These are phyloP conservation scores for Fusarium sp. DNA, from an alignment of 2,329 filamentous ascomycete genomes.

Conservation along the genomic window DNA sequence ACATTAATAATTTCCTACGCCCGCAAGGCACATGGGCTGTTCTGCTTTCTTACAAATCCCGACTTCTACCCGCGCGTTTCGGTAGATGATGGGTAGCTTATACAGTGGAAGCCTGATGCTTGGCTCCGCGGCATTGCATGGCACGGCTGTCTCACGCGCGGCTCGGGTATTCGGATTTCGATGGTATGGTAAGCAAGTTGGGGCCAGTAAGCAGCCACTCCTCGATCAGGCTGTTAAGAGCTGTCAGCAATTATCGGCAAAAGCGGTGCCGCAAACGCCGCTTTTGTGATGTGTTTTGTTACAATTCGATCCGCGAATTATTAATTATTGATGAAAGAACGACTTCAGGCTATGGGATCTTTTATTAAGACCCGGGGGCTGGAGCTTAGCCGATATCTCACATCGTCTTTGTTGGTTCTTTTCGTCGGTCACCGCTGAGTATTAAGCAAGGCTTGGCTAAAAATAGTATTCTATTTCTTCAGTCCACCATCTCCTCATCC, in stretches of 20 bases:
- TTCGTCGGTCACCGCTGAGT: neutral
- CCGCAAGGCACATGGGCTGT: neutral
- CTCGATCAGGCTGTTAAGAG: neutral
- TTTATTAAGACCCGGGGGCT: rapidly evolving
- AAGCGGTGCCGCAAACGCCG: neutral
- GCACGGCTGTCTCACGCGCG: neutral
- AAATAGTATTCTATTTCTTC: neutral
- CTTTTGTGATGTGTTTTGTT: neutral
- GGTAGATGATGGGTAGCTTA: neutral
- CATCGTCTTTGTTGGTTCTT: neutral
- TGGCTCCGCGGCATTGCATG: neutral
- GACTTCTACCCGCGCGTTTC: neutral
- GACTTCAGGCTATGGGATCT: neutral
- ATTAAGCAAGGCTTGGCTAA: neutral
- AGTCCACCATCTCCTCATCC: neutral
- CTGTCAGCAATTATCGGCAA: neutral
- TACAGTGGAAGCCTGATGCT: neutral
- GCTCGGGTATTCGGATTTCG: neutral
- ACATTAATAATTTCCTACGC: neutral
- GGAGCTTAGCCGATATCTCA: neutral
- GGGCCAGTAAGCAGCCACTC: neutral
- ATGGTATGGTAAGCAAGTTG: neutral
- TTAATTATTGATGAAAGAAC: neutral
- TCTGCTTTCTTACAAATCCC: neutral
- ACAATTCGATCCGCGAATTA: rapidly evolving